Base-by-base conservation (phyloP, 139 green algal genomes). In the Haematococcus lacustris region DNA sequence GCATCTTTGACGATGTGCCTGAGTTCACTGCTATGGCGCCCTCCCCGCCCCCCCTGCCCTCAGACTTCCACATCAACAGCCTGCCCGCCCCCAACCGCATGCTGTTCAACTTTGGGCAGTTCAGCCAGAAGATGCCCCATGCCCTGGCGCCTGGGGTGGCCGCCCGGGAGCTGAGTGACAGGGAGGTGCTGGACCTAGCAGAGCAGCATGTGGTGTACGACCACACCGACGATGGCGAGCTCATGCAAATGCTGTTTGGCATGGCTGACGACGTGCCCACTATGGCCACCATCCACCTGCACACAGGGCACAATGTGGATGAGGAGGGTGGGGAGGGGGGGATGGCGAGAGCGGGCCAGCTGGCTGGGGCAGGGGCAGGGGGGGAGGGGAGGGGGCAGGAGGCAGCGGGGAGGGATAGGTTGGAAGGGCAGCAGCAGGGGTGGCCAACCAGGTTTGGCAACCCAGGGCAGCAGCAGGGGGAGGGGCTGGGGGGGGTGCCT, bases 201-300 rank as follows among this genome's bases (percentile, higher is more conserved):
- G 74, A 80, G 23, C 38, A 32, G 1, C 62, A 80, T 63, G n/a
- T 75, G 3, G 51, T 80, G 43, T 72, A 72, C 43, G 67, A 72
- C 67, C 67, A 72, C 43, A 47, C 72, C 1, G 74, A 72, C n/a
- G 81, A 86, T 62, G 81, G 81, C 0, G 81, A 86, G 57, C 67
- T 86, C 26, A 86, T 86, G 81, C 81, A 86, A 71, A 68, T 86
- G 74, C 81, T 86, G 38, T 86, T 86, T 74, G 81, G 81, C 50
- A 76, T 80, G 23, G 77, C 81, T 28, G 81, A 82, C 37, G 73
- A 82, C 62, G 53, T 78, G 23, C 80, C 80, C 4, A 80, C 70
- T 2, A 86, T 86, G 77, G 77, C 81, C 25, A 83, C 81, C 0
- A 81, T 86, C 32, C 81, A 86, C 32, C 3, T 70, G 38, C 80